A percentile compares a stretch with the other conserved stretches of the same genome.
Conservation (phyloP, 1,284 basidiomycete genomes). For the Mycena citricolor region DNA sequence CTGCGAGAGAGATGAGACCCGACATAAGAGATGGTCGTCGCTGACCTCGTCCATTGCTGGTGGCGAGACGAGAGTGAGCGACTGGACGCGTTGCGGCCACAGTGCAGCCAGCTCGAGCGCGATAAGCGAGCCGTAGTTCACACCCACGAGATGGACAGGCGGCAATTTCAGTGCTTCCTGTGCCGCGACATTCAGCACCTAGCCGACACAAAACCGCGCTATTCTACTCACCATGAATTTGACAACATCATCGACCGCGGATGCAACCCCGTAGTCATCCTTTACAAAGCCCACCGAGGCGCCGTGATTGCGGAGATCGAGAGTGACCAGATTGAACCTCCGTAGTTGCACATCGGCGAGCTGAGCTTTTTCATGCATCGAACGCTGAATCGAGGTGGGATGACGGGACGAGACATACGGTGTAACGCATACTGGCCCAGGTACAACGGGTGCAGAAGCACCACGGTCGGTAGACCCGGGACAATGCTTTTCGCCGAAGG, state of each 20-base stretch:
- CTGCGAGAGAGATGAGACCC: constrained; percentile 22
- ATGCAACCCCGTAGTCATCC: constrained; percentile 26
- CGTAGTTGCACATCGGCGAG: constrained; percentile 33
- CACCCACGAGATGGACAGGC: constrained; percentile 36
- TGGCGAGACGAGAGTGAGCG: constrained; percentile 37
- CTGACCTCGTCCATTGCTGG: constrained; percentile 35
- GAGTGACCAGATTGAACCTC: constrained; percentile 35
- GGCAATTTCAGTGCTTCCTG: constrained; percentile 35
- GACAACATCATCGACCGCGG: constrained; percentile 32
- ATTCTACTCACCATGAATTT: constrained; percentile 30
- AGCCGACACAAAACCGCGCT: background rate
- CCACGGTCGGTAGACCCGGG: constrained; percentile 32
- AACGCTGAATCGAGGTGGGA: background rate
- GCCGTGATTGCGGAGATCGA: constrained; percentile 34
- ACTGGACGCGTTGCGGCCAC: constrained; percentile 34
- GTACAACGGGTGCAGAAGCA: constrained; percentile 38
- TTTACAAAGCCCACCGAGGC: constrained; percentile 29
- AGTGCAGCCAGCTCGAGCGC: constrained; percentile 33
- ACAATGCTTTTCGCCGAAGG: constrained; percentile 27
- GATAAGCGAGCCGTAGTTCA: constrained; percentile 35
- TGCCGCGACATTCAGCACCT: background rate
- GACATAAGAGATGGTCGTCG: background rate
- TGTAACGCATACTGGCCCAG: constrained; percentile 33
- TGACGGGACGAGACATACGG: constrained; percentile 25
- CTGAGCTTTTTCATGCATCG: constrained; percentile 28